Percentiles rank a stretch among this genome's conserved stretches.
These are phyloP conservation scores for Lasiosphaeria ovina DNA, from an alignment of 495 filamentous ascomycete species.

Conservation along the genomic window DNA sequence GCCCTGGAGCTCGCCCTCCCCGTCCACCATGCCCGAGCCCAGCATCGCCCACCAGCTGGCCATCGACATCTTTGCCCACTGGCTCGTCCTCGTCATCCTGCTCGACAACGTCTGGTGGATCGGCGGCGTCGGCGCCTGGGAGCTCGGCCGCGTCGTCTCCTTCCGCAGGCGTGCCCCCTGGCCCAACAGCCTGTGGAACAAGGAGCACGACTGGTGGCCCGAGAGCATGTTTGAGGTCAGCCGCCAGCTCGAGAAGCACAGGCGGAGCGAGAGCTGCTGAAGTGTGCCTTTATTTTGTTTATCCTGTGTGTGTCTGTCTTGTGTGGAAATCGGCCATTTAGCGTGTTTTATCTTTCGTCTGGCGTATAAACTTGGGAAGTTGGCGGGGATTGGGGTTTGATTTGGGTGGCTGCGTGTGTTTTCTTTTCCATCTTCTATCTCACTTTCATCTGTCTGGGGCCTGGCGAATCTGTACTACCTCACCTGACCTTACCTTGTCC, in stretches of 20 bases:
- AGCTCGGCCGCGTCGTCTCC: constrained; percentile 21
- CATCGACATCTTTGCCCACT: constrained; percentile 46
- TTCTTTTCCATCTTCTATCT: too few species aligned
- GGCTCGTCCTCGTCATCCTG: constrained; percentile 43
- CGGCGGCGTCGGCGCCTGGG: constrained; percentile 29
- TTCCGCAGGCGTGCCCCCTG: constrained; percentile 4
- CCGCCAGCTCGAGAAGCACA: constrained; percentile 17
- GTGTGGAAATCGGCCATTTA: too few species aligned
- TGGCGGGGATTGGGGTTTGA: too few species aligned
- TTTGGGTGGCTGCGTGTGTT: too few species aligned
- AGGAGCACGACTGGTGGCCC: constrained; percentile 21
- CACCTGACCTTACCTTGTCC: too few species aligned
- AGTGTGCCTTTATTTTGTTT: too few species aligned
- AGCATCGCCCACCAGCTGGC: constrained; percentile 30
- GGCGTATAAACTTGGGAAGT: too few species aligned
- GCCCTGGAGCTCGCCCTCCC: background rate
- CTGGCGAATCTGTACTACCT: too few species aligned
- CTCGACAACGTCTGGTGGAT: constrained; percentile 49
- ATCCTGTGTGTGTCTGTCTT: too few species aligned
- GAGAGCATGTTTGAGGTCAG: constrained; percentile 20
- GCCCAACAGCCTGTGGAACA: constrained; percentile 3
- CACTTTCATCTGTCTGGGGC: too few species aligned
- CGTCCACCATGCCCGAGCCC: background rate
- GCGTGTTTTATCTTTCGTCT: too few species aligned
- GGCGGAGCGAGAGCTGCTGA: background rate